A percentile compares a stretch with the other conserved stretches of the same genome.
Conservation (phyloP, 2,329 filamentous ascomycete genomes). For the Sphaerulina musiva region DNA sequence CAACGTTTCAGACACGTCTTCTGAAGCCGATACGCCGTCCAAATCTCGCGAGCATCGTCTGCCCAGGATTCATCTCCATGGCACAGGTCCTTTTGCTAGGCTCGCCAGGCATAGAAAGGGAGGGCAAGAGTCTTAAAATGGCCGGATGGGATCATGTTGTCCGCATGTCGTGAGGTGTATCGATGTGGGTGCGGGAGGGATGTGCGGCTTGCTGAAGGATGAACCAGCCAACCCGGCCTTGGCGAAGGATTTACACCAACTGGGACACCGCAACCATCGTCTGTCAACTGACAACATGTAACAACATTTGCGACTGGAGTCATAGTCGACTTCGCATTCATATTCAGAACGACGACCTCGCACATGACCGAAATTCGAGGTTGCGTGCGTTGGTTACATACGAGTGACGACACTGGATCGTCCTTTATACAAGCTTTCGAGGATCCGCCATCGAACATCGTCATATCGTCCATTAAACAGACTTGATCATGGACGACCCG, state of each 20-base stretch:
- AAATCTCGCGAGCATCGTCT: background rate
- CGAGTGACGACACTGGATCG: background rate
- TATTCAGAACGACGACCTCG: no score
- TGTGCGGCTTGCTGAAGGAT: no score
- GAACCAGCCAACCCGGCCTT: no score
- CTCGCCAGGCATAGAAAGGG: background rate
- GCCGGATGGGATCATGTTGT: no score
- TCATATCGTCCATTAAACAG: background rate
- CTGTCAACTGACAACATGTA: no score
- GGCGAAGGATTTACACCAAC: no score
- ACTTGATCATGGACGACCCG: slow-evolving; percentile 5
- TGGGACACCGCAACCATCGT: no score
- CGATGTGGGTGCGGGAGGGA: no score
- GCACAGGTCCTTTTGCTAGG: background rate
- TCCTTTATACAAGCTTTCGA: no score
- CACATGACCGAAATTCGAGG: background rate
- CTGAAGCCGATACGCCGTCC: background rate
- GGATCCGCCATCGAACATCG: background rate
- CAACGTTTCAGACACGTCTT: background rate
- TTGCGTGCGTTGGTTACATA: background rate
- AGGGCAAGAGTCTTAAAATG: background rate
- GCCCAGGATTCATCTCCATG: slow-evolving; percentile 1
- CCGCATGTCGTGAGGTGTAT: no score
- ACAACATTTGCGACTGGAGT: no score
- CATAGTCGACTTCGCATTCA: no score